Conservation (phyloP, 2,329 filamentous ascomycete genomes). For the Colletotrichum gloeosporioides region DNA sequence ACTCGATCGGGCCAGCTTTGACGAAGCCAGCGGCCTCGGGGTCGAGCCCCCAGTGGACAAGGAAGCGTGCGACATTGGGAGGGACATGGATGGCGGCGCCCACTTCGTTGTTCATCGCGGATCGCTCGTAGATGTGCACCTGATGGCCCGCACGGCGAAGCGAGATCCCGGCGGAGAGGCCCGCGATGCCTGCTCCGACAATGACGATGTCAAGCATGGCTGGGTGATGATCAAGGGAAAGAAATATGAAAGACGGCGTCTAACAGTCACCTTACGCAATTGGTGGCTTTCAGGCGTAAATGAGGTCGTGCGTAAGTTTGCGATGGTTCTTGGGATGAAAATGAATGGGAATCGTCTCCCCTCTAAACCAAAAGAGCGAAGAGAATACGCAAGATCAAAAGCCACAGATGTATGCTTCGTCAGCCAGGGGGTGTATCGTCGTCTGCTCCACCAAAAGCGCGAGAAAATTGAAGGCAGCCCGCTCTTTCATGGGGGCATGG, state of each 20-base stretch:
- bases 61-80: conserved; percentile 40
- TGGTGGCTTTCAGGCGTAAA: neutral
- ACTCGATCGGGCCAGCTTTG: conserved; percentile 24
- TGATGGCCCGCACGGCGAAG: conserved; percentile 40
- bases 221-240: conserved; percentile 8
- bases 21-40: conserved; percentile 31
- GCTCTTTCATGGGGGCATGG: neutral
- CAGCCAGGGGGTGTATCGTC: neutral
- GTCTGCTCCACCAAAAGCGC: neutral
- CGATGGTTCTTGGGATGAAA: neutral
- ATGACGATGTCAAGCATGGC: conserved; percentile 42
- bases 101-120: conserved; percentile 38
- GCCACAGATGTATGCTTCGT: neutral
- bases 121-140: conserved; percentile 47
- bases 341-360: neutral
- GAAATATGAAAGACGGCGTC: neutral
- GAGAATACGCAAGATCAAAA: neutral
- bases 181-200: conserved; percentile 47
- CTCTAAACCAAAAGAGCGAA: neutral
- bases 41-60: conserved; percentile 41
- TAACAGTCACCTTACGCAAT: neutral
- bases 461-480: neutral
- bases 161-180: conserved; percentile 42
- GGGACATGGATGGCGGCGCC: conserved; percentile 44
- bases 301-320: neutral